phyloP scores from a whole-genome alignment of 192 early-diverging fungal genomes.

The Coemansia sp. region DNA sequence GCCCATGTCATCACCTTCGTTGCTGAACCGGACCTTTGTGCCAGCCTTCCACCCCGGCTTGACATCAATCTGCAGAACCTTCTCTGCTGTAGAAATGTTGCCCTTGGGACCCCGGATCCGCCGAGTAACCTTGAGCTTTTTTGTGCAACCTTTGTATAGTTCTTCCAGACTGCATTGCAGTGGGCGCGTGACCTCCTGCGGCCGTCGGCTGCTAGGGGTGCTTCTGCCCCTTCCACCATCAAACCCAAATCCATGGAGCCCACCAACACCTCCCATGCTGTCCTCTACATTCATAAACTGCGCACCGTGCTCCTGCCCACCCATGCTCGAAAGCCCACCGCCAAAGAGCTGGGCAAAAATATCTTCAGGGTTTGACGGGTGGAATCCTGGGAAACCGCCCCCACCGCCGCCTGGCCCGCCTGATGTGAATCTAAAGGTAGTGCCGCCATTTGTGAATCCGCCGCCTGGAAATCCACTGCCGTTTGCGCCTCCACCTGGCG shows the following conservation, averaged over 20 bases:
- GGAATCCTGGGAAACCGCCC: constrained; percentile 70
- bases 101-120: constrained; percentile 49
- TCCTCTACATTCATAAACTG: constrained; percentile 59
- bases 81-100: constrained; percentile 58
- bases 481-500: constrained; percentile 59
- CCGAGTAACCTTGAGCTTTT: constrained; percentile 90
- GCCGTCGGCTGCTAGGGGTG: constrained; percentile 51
- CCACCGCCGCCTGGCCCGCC: constrained; percentile 48
- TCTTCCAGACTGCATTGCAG: constrained; percentile 88
- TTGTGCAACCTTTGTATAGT: constrained; percentile 84
- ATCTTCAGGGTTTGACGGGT: constrained; percentile 80
- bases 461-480: constrained; percentile 26
- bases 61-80: constrained; percentile 80
- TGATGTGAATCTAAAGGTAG: constrained; percentile 68
- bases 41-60: constrained; percentile 98
- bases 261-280: constrained; percentile 44
- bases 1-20: constrained; percentile 84
- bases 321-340: constrained; percentile 38
- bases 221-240: constrained; percentile 29
- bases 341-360: constrained; percentile 92
- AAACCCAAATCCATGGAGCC: constrained; percentile 28
- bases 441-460: constrained; percentile 51
- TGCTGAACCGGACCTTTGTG: constrained; percentile 89
- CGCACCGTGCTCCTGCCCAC: constrained; percentile 52
- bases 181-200: constrained; percentile 64